Evolutionary conservation across 257 asterid genomes (phyloP).

Genomic region (Plantago major): DNA sequence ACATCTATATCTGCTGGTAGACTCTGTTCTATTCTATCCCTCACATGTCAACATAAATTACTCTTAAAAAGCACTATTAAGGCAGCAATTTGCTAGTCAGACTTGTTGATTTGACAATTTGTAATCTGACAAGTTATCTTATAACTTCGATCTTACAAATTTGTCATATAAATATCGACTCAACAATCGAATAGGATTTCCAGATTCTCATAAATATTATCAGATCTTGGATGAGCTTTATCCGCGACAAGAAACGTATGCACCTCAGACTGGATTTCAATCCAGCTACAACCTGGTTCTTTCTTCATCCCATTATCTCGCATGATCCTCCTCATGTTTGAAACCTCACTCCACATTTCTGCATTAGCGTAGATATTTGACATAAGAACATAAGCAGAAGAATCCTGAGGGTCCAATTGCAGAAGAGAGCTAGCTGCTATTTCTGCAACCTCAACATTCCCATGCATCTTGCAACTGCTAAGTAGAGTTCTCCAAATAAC

Average conservation of each 20-base stretch:
- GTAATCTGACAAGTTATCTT: too few relatives aligned
- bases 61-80: too few relatives aligned
- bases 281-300: conserved; percentile 95
- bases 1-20: too few relatives aligned
- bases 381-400: conserved; percentile 68
- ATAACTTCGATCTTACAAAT: too few relatives aligned
- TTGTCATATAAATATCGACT: too few relatives aligned
- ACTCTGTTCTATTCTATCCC: too few relatives aligned
- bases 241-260: conserved; percentile 85
- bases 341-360: conserved; percentile 78
- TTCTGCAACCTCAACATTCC: conserved; percentile 83
- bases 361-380: conserved; percentile 78
- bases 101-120: too few relatives aligned
- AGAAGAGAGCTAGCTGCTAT: conserved; percentile 60
- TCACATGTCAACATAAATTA: too few relatives aligned
- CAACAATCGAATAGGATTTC: conserved; percentile 26
- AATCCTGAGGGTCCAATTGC: conserved; percentile 67
- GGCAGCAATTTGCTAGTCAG: too few relatives aligned
- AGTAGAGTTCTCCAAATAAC: conserved; percentile 87
- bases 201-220: conserved; percentile 50
- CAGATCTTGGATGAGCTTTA: conserved; percentile 76
- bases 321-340: conserved; percentile 68
- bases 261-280: conserved; percentile 73
- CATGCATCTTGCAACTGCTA: conserved; percentile 68
- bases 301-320: conserved; percentile 54